Base-by-base conservation (phyloP, 345 rosid genomes). In the Brassica rapa region DNA sequence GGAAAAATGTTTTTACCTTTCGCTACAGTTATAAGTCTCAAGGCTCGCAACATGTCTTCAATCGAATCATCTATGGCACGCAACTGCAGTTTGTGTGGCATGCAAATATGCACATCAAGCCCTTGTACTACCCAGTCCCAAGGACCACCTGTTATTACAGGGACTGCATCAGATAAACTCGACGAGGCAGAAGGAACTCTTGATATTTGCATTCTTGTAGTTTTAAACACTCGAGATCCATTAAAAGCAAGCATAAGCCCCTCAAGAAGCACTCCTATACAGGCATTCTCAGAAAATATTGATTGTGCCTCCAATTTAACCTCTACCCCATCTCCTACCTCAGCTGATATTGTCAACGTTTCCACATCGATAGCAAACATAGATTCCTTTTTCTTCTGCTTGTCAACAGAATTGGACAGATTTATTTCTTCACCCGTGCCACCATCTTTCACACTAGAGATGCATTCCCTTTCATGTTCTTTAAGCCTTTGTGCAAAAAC, bases 331-430 rank as follows among this genome's bases (percentile, higher is more conserved):
- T 95, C 99, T 84, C 99, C 99, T 55, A 75, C 92, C 69, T 56
- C 94, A 81, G 94, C 99, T 80, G 90, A 90, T 82, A 95, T 77
- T 41, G 84, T 88, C 76, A 95, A 83, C 82, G 70, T 82, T 86
- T 95, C 98, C 73, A 95, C 90, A 80, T 95, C 99, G 77, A 95
- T 85, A 49, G 98, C 99, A 88, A 93, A 95, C 83, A 95, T 86
- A 56, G 97, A 86, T 77, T 91, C 98, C 82, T 86, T 94, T 82
- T 87, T 93, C 91, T 86, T 92, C 79, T 72, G 80, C 83, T 87
- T 89, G 10, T 84, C 87, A 85, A 70, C 66, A 81, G 85, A 73
- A 71, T 76, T 90, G 2, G 87, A 75, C 71, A 73, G 91, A 59
- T 68, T 49, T 64, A 49, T 35, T 66, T 82, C 65, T 75, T 89